Evolutionary conservation across 2,329 filamentous ascomycete species (phyloP).

Genomic region (Chaetomium strumarium): DNA sequence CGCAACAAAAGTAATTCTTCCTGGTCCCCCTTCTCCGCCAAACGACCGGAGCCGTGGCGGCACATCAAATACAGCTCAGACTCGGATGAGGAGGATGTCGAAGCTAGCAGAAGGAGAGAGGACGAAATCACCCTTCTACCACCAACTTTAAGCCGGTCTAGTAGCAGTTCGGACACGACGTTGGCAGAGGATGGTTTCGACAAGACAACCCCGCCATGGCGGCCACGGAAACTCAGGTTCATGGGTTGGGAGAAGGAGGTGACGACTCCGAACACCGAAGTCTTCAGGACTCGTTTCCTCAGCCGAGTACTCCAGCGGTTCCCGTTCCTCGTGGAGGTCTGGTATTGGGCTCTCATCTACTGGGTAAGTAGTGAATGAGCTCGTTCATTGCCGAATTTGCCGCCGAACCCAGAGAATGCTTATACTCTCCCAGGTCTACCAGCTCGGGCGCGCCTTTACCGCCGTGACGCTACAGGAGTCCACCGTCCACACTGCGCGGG

Average conservation of each 20-base stretch:
- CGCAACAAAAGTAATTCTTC: conserved; percentile 32
- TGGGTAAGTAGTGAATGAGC: conserved; percentile 50
- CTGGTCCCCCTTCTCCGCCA: conserved; percentile 18
- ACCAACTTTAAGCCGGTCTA: conserved; percentile 13
- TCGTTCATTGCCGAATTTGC: not conserved
- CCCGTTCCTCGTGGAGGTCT: conserved; percentile 67
- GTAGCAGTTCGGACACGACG: conserved; percentile 24
- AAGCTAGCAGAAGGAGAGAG: conserved; percentile 13
- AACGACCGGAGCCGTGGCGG: conserved; percentile 23
- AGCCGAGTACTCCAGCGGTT: conserved; percentile 60
- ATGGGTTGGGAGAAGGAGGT: conserved; percentile 43
- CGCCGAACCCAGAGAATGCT: not conserved
- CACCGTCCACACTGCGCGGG: conserved; percentile 62
- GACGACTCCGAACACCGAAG: conserved; percentile 54
- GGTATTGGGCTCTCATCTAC: conserved; percentile 73
- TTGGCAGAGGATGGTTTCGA: conserved; percentile 14
- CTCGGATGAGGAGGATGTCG: conserved; percentile 21
- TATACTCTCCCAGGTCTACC: conserved; percentile 53
- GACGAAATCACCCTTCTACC: conserved; percentile 7
- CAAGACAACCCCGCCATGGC: conserved; percentile 17
- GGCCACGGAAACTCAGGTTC: conserved; percentile 29
- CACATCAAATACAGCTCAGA: conserved; percentile 28
- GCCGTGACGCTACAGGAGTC: conserved; percentile 62
- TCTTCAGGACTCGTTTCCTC: conserved; percentile 54
- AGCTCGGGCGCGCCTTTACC: conserved; percentile 66